These are phyloP conservation scores for Cercospora citrullina DNA, from an alignment of 2,329 filamentous ascomycete genomes.

Conservation along the genomic window DNA sequence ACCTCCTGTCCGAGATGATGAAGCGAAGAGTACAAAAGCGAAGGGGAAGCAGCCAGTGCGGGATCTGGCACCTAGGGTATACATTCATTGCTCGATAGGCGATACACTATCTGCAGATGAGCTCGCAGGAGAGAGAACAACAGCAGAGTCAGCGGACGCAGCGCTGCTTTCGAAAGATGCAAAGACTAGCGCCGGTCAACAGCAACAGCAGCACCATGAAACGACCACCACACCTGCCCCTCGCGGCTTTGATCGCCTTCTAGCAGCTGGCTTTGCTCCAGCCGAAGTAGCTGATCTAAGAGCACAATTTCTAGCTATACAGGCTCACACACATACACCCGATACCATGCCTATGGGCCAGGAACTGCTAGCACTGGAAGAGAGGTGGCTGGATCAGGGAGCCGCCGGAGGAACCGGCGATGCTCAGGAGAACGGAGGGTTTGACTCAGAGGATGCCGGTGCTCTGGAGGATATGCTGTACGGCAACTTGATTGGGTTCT, in stretches of 20 bases:
- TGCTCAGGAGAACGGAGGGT: slow-evolving; percentile 46
- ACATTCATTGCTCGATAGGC: slow-evolving; percentile 92
- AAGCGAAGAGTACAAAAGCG: slow-evolving; percentile 41
- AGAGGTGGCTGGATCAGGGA: slow-evolving; percentile 78
- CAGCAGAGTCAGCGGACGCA: slow-evolving; percentile 40
- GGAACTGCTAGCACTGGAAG: slow-evolving; percentile 75
- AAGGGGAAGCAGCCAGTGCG: slow-evolving; percentile 69
- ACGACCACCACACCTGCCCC: slow-evolving; percentile 58
- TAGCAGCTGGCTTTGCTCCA: slow-evolving; percentile 76
- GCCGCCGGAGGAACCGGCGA: slow-evolving; percentile 39
- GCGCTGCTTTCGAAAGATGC: slow-evolving; percentile 36
- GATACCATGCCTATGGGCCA: slow-evolving; percentile 83
- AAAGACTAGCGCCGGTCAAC: slow-evolving; percentile 31
- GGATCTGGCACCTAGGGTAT: slow-evolving; percentile 60
- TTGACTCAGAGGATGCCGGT: slow-evolving; percentile 58
- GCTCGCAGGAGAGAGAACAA: slow-evolving; percentile 63
- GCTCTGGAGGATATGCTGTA: slow-evolving; percentile 82
- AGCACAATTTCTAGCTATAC: slow-evolving; percentile 84
- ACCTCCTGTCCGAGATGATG: slow-evolving; percentile 41
- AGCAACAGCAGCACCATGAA: slow-evolving; percentile 7
- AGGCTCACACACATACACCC: slow-evolving; percentile 77
- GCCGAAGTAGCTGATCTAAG: slow-evolving; percentile 82
- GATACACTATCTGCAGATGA: slow-evolving; percentile 67
- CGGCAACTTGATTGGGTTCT: slow-evolving; percentile 88
- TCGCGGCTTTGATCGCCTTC: slow-evolving; percentile 83